Conservation (phyloP, 352 stramenopile species). For the Aphanomyces invadans region DNA sequence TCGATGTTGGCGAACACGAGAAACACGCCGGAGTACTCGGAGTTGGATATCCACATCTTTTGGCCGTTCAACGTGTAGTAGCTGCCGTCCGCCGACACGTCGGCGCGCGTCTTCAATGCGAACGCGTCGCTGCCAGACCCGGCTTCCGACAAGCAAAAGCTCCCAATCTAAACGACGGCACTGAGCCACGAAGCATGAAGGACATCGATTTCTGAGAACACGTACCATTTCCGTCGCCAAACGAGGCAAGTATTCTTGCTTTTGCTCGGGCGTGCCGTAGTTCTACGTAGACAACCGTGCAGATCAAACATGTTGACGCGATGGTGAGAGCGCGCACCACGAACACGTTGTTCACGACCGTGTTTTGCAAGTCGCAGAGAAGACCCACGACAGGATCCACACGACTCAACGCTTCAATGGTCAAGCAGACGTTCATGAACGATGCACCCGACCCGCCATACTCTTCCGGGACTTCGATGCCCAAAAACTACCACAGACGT, state of each 20-base stretch:
- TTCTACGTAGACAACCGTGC: slow-evolving; percentile 31
- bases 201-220: not conserved
- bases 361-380: slow-evolving; percentile 94
- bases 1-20: slow-evolving; percentile 95
- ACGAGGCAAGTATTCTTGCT: slow-evolving; percentile 79
- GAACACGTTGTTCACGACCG: slow-evolving; percentile 94
- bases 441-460: slow-evolving; percentile 88
- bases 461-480: slow-evolving; percentile 92
- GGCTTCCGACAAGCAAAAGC: slow-evolving; percentile 94
- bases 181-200: not conserved
- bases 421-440: slow-evolving; percentile 93
- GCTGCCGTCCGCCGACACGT: slow-evolving; percentile 76
- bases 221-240: slow-evolving; percentile 72
- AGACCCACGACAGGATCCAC: slow-evolving; percentile 93
- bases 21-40: slow-evolving; percentile 91
- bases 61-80: slow-evolving; percentile 94
- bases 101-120: slow-evolving; percentile 89
- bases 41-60: slow-evolving; percentile 98
- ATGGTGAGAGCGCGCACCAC: slow-evolving; percentile 31
- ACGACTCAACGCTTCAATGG: slow-evolving; percentile 95
- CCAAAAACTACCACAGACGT: slow-evolving; percentile 67
- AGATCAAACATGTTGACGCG: not conserved
- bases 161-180: slow-evolving; percentile 70
- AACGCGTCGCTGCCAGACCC: slow-evolving; percentile 94
- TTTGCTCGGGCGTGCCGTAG: slow-evolving; percentile 67